phyloP scores from a whole-genome alignment of 345 rosid species.

The Salix exigua region DNA sequence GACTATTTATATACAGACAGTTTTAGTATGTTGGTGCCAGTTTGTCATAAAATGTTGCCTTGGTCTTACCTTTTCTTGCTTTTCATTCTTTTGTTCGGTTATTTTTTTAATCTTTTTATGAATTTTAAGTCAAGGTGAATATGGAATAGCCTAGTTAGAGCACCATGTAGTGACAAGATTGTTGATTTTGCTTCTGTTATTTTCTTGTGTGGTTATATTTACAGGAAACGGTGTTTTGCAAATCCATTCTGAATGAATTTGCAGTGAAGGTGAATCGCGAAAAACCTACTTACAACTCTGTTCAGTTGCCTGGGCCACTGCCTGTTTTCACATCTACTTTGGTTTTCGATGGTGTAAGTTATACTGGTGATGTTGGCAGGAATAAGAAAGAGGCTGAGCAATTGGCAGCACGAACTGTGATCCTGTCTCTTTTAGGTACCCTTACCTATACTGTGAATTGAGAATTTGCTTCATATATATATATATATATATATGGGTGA shows the following conservation, averaged over 20 bases:
- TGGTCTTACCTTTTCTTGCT: background rate
- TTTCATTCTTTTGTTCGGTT: background rate
- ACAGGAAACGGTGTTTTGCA: conserved; percentile 37
- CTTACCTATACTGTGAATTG: background rate
- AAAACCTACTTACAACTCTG: conserved; percentile 22
- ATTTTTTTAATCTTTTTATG: background rate
- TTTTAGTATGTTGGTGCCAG: background rate
- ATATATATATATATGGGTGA: background rate
- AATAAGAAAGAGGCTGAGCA: conserved; percentile 53
- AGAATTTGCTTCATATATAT: background rate
- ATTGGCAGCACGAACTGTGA: conserved; percentile 40
- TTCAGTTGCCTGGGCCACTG: conserved; percentile 12
- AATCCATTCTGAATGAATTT: conserved; percentile 44
- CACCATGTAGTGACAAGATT: background rate
- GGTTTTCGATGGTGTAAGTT: conserved; percentile 28
- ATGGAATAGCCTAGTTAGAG: background rate
- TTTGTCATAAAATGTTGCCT: background rate
- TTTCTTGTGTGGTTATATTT: background rate
- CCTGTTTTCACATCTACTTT: conserved; percentile 30
- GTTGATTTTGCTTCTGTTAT: background rate
- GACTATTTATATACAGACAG: background rate
- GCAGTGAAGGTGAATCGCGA: conserved; percentile 29
- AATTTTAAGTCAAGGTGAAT: background rate
- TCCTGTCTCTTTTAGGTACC: conserved; percentile 37
- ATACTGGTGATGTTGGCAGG: conserved; percentile 22